These are phyloP conservation scores for Magnolia officinalis DNA, from an alignment of 164 flowering plant genomes.

Conservation along the genomic window DNA sequence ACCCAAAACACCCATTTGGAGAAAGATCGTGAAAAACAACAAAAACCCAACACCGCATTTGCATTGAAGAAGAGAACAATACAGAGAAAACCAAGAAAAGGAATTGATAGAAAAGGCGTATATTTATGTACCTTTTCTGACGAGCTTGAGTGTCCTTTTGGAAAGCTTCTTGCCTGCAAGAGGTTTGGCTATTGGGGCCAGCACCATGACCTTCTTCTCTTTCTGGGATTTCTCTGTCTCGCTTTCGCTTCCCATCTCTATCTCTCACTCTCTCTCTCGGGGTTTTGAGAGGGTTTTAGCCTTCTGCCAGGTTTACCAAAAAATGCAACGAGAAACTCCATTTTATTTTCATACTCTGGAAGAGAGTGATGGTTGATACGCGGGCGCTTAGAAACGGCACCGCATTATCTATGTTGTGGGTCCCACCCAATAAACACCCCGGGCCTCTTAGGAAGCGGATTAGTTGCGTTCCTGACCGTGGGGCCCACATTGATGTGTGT, in stretches of 20 bases:
- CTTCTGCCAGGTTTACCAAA: no score
- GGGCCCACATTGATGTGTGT: no score
- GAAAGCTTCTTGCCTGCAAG: constrained; percentile 85
- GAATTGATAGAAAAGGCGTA: not conserved
- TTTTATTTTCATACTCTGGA: no score
- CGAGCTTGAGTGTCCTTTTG: constrained; percentile 79
- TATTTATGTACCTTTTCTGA: constrained; percentile 61
- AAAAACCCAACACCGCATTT: constrained; percentile 2
- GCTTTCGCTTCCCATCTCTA: constrained; percentile 66
- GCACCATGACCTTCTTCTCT: constrained; percentile 65
- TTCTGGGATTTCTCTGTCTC: constrained; percentile 67
- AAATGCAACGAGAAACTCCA: no score
- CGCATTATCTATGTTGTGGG: no score
- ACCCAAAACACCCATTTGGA: not conserved
- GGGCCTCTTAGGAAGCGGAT: no score
- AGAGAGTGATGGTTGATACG: no score
- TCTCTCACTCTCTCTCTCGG: not conserved
- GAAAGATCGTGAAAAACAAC: not conserved
- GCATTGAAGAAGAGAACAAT: not conserved
- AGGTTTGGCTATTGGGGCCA: constrained; percentile 90
- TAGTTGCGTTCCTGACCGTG: no score
- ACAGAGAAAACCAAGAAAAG: not conserved
- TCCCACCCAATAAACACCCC: no score
- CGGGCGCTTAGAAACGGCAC: no score
- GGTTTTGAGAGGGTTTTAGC: no score